phyloP scores from a whole-genome alignment of 2,329 filamentous ascomycete species.

The Sporothrix protearum region DNA sequence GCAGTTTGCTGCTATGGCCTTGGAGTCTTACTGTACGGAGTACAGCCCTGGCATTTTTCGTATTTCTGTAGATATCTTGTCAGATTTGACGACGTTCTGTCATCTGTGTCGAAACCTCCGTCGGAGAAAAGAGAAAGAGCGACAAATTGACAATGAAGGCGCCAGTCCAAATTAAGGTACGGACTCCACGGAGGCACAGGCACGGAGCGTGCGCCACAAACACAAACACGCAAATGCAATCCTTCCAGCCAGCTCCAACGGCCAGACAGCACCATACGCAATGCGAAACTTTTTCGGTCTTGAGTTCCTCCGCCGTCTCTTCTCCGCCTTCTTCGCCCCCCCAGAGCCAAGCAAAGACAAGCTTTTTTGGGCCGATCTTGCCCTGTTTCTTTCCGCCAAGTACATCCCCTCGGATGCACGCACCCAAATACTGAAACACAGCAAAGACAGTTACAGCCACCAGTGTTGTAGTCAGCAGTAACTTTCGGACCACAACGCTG shows the following conservation, averaged over 20 bases:
- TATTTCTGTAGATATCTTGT: background rate
- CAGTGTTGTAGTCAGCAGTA: background rate
- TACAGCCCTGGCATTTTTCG: background rate
- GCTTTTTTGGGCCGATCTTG: background rate
- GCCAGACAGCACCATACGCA: background rate
- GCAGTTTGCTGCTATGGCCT: background rate
- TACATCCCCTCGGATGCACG: background rate
- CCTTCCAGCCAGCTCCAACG: background rate
- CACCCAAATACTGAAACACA: background rate
- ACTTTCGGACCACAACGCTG: background rate
- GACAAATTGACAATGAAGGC: background rate
- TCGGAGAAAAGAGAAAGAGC: background rate
- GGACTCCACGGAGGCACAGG: background rate
- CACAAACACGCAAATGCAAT: background rate
- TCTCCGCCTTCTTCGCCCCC: background rate
- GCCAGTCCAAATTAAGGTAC: background rate
- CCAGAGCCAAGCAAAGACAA: background rate
- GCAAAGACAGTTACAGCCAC: background rate
- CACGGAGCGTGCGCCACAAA: background rate
- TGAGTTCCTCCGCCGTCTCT: background rate
- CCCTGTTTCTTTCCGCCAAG: background rate
- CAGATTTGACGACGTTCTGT: background rate
- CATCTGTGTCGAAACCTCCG: background rate
- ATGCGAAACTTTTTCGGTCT: background rate
- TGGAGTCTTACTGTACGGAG: background rate